Evolutionary conservation across 345 rosid genomes (phyloP), one percentile per base, ranked within the genome.

Genomic region (Citrus mangshanensis): DNA sequence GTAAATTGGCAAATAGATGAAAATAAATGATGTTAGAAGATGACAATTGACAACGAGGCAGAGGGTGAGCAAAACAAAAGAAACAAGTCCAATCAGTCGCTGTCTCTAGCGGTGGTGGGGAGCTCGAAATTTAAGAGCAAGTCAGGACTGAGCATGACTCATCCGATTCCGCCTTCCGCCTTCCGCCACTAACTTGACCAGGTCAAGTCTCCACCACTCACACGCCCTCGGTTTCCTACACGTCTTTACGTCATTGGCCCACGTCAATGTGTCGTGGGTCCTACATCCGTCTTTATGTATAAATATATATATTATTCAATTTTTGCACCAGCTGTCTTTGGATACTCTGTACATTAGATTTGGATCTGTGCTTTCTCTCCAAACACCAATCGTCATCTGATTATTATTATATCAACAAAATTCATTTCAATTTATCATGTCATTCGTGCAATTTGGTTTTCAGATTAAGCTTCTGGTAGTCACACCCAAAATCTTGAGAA

Each of bases 21-120:
- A 5, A 61, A 19, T 27, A 61, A 4, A 63, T 28, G 35, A 28
- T 5, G 4, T 5, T 2, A 4, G 18, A 7, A 34, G 77, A 78
- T 78, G 88, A 79, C 73, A 82, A 73, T 79, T 78, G 88, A 79
- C 73, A 82, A 73, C 81, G 79, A 82, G 78, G 85, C 75, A 21
- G 22, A 3, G 60, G 55, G 13, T 0, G 6, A 34, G 14, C 22
- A 78, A 81, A 79, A 69, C 59, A 67, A 74, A 56, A 28, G 80
- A 74, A 74, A 70, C 67, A 58, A 55, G 82, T 82, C 78, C 78
- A 78, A 83, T 82, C 85, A 55, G 61, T 85, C 85, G 49, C 83
- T 83, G 59, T 81, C 84, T 5, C 18, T 6, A 38, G 21, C 27
- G 63, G 25, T 13, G 46, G 42, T 59, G 62, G 74, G 68, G 59